A percentile compares a stretch with the other conserved stretches of the same genome.
Conservation (phyloP, 441 rosid species). For the Gossypium laxum region DNA sequence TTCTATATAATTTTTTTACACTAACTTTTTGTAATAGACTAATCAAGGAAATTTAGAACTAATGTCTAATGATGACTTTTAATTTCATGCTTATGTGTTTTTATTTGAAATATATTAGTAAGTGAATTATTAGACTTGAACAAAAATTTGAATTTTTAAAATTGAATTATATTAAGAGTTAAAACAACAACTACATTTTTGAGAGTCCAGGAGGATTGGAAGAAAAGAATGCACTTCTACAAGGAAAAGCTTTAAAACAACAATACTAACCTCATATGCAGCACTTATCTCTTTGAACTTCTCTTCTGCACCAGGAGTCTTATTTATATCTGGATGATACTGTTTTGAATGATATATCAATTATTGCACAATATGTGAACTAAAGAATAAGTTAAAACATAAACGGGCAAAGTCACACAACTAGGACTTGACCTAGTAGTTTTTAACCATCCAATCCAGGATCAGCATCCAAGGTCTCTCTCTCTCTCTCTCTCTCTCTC, state of each 20-base stretch:
- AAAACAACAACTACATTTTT: neutral
- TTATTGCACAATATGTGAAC: constrained; percentile 7
- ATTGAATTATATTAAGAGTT: too few relatives aligned
- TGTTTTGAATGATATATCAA: constrained; percentile 30
- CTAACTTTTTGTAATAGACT: too few relatives aligned
- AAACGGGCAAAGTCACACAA: neutral
- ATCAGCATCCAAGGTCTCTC: neutral
- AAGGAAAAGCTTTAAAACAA: neutral
- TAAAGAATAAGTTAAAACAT: neutral
- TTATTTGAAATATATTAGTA: too few relatives aligned
- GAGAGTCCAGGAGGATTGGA: neutral
- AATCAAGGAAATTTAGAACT: too few relatives aligned
- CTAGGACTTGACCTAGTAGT: neutral
- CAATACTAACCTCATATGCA: constrained; percentile 66
- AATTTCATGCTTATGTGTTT: too few relatives aligned
- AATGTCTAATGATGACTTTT: too few relatives aligned
- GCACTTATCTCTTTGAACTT: constrained; percentile 92
- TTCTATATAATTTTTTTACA: too few relatives aligned
- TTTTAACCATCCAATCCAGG: neutral
- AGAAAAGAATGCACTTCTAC: constrained; percentile 2
- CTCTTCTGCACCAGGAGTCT: constrained; percentile 72
- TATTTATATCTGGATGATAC: constrained; percentile 87
- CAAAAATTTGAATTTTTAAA: too few relatives aligned
- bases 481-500: neutral
- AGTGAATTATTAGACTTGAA: too few relatives aligned